Percentiles rank a stretch among this genome's conserved stretches.
Evolutionary conservation across 306 rosid genomes (phyloP).

Genomic region (Castanea crenata): DNA sequence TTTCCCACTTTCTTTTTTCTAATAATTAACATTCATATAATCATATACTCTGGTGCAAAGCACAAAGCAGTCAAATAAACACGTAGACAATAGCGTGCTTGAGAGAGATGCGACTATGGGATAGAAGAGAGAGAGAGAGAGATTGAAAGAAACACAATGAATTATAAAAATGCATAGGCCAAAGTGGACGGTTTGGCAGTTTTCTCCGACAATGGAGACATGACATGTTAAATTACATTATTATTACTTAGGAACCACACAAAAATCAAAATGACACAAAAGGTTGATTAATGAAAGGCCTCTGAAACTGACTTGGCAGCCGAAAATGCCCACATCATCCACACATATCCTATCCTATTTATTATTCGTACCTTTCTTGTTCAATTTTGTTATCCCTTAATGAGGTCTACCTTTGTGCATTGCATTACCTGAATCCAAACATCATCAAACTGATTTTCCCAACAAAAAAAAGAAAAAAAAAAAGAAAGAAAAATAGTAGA

Average conservation of each 20-base stretch:
- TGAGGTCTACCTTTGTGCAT: no score
- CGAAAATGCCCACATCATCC: slow-evolving; percentile 32
- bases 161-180: neutral
- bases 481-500: no score
- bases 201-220: slow-evolving; percentile 28
- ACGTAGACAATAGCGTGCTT: neutral
- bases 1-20: no score
- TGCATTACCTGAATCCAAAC: no score
- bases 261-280: slow-evolving; percentile 4
- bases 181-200: slow-evolving; percentile 40
- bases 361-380: neutral
- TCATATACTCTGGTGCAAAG: no score
- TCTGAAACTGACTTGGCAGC: slow-evolving; percentile 41
- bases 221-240: slow-evolving; percentile 40
- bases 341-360: slow-evolving; percentile 32
- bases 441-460: no score
- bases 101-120: no score
- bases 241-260: slow-evolving; percentile 4
- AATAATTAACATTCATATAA: no score
- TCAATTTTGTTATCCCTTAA: neutral
- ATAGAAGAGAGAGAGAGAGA: neutral
- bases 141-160: neutral
- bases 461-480: no score
- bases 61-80: neutral
- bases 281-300: neutral